phyloP scores from a whole-genome alignment of 768 basidiomycete genomes.

The Lactarius tabidus region DNA sequence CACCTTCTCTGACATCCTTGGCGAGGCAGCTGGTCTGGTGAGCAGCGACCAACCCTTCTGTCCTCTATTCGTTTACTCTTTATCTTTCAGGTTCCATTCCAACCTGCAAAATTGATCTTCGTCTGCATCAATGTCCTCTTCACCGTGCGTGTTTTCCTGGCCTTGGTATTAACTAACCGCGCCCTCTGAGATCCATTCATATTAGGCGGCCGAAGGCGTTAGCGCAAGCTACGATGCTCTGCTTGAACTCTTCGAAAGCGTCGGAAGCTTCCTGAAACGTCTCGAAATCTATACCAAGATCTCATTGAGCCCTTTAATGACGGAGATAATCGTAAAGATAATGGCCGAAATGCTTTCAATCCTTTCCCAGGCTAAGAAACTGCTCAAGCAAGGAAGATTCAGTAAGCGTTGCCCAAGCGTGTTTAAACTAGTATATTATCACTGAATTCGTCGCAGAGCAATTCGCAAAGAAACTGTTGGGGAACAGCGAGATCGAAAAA shows the following conservation, averaged over 20 bases:
- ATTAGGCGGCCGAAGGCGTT: neutral
- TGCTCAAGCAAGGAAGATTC: no score
- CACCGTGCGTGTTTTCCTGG: neutral
- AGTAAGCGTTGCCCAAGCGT: no score
- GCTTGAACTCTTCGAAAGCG: no score
- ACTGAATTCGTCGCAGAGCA: neutral
- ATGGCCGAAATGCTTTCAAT: neutral
- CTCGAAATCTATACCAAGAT: no score
- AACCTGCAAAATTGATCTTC: neutral
- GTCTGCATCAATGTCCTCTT: slow-evolving; percentile 1
- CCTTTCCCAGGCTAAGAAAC: neutral
- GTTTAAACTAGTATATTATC: neutral
- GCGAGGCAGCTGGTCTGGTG: neutral
- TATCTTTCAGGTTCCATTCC: neutral
- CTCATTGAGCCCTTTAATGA: neutral
- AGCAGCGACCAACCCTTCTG: neutral
- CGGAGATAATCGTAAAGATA: neutral
- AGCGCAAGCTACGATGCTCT: slow-evolving; percentile 11
- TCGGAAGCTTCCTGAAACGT: no score
- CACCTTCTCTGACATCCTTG: neutral
- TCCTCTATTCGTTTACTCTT: neutral
- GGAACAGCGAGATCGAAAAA: no score
- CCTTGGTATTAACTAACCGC: no score
- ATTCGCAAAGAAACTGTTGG: slow-evolving; percentile 2
- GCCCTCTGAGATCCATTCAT: neutral